Conservation (phyloP, 768 basidiomycete genomes). For the Kwoniella mangroviensis region DNA sequence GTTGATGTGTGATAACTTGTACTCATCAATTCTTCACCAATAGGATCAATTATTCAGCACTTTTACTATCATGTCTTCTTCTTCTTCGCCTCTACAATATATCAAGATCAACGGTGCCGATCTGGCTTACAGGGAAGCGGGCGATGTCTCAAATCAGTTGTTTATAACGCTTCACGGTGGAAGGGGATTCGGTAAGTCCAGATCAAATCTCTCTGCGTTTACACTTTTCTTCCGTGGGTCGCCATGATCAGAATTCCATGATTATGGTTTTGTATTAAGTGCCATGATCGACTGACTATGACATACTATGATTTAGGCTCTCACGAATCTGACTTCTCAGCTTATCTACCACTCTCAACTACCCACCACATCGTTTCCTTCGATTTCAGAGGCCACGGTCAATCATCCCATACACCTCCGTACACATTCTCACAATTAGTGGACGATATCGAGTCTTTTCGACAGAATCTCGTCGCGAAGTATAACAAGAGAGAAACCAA, state of each 20-base stretch:
- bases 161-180: conserved; percentile 39
- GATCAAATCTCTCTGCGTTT: neutral
- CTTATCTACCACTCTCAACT: conserved; percentile 19
- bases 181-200: conserved; percentile 30
- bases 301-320: conserved; percentile 23
- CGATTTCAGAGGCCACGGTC: conserved; percentile 33
- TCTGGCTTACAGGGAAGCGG: conserved; percentile 24
- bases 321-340: conserved; percentile 29
- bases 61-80: neutral
- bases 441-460: conserved; percentile 26
- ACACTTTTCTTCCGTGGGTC: neutral
- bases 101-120: conserved; percentile 32
- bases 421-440: conserved; percentile 31
- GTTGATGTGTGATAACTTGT: neutral
- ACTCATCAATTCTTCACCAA: neutral
- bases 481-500: conserved; percentile 6
- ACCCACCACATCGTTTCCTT: conserved; percentile 20
- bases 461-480: conserved; percentile 11
- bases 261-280: no score
- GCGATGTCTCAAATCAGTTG: conserved; percentile 17
- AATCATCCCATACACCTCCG: conserved; percentile 26
- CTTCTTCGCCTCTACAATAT: conserved; percentile 16
- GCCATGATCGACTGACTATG: no score
- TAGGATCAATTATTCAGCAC: neutral
- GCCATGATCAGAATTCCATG: no score